Percentiles rank a stretch among this genome's conserved stretches.
Evolutionary conservation across 352 stramenopile genomes (phyloP).

Genomic region (Globisporangium uncinulatum): DNA sequence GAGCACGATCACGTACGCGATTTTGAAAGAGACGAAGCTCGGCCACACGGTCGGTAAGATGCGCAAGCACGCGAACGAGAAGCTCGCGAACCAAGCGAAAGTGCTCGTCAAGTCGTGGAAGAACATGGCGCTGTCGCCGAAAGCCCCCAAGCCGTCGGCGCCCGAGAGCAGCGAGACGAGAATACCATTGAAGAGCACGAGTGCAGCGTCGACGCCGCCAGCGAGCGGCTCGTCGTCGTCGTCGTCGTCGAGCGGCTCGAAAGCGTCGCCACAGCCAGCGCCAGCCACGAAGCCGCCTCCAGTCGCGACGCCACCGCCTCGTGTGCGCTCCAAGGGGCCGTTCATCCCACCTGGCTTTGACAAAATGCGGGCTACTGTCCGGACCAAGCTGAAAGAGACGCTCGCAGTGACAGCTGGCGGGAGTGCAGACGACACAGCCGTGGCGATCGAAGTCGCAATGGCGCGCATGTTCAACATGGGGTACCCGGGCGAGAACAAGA

Average conservation of each 20-base stretch:
- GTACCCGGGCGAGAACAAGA: constrained; percentile 71
- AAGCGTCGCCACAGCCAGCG: constrained; percentile 7
- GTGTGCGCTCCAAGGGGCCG: constrained; percentile 9
- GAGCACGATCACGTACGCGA: constrained; percentile 44
- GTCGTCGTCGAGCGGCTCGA: constrained; percentile 21
- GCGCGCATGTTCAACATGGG: constrained; percentile 66
- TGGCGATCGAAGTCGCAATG: constrained; percentile 73
- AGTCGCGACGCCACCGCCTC: not conserved
- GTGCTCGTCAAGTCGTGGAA: constrained; percentile 87
- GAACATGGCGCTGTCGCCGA: constrained; percentile 68
- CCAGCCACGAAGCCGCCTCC: not conserved
- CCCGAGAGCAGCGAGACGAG: constrained; percentile 19
- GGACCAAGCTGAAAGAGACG: constrained; percentile 77
- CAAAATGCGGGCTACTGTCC: constrained; percentile 71
- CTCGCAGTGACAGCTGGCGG: constrained; percentile 47
- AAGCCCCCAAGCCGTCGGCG: constrained; percentile 17
- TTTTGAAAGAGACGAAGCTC: constrained; percentile 84
- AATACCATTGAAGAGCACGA: constrained; percentile 21
- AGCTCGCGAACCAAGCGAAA: constrained; percentile 70
- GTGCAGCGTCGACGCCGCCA: constrained; percentile 5
- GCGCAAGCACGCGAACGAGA: constrained; percentile 83
- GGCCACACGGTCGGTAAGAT: constrained; percentile 85
- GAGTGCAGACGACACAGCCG: constrained; percentile 43
- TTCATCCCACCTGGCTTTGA: constrained; percentile 71
- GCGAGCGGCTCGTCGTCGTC: constrained; percentile 5